Evolutionary conservation across 306 rosid species (phyloP).

Genomic region (Rosa chinensis): DNA sequence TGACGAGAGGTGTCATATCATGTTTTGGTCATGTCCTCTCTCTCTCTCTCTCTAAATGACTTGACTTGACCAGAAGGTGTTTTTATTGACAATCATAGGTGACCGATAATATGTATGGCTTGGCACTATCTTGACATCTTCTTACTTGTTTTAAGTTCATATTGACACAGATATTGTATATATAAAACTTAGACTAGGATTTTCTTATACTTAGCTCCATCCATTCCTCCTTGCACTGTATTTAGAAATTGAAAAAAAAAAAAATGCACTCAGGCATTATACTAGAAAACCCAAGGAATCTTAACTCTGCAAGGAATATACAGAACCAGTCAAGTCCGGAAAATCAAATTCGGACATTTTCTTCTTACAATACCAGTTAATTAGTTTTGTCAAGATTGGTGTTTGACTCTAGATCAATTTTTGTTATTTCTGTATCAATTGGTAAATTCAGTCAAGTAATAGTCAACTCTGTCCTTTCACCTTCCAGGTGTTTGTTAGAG

Average conservation of each 20-base stretch:
- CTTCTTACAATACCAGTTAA: not conserved
- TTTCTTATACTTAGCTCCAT: not conserved
- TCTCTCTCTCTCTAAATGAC: not conserved
- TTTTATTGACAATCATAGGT: not conserved
- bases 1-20: not conserved
- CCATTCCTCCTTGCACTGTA: not conserved
- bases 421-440: not conserved
- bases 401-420: not conserved
- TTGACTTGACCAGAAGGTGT: not conserved
- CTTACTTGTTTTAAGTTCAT: not conserved
- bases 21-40: not conserved
- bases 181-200: not conserved
- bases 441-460: not conserved
- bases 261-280: not conserved
- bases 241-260: not conserved
- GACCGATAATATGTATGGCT: not conserved
- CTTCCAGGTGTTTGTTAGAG: not conserved
- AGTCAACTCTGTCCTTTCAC: not conserved
- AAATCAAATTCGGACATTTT: not conserved
- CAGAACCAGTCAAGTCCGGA: not conserved
- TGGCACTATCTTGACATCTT: not conserved
- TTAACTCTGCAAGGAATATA: not conserved
- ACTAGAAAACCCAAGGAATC: not conserved
- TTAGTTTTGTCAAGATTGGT: not conserved
- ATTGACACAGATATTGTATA: not conserved